These are phyloP conservation scores for Podila epicladia DNA, from an alignment of 192 early-diverging fungal species.

Conservation along the genomic window DNA sequence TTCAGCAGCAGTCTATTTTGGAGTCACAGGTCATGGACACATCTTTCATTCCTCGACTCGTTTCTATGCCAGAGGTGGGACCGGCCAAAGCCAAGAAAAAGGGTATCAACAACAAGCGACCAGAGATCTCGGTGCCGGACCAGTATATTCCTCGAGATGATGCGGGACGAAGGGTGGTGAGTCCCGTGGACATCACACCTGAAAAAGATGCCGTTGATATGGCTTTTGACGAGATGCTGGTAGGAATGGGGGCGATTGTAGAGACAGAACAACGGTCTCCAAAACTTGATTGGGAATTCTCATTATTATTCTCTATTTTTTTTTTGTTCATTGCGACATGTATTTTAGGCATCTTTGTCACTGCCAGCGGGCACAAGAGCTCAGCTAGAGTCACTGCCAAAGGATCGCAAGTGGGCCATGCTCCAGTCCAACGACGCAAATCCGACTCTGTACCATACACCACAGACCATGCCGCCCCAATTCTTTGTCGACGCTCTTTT, in stretches of 20 bases:
- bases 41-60: background rate
- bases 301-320: background rate
- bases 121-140: background rate
- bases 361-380: constrained; percentile 5
- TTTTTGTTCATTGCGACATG: background rate
- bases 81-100: background rate
- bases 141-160: background rate
- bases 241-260: background rate
- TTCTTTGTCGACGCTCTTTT: constrained; percentile 34
- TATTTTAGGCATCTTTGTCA: constrained; percentile 21
- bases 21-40: constrained; percentile 15
- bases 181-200: background rate
- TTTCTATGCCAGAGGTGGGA: background rate
- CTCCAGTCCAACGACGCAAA: constrained; percentile 36
- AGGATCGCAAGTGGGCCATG: constrained; percentile 34
- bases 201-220: constrained; percentile 30
- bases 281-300: background rate
- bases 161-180: background rate
- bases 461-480: constrained; percentile 37
- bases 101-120: background rate
- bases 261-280: background rate
- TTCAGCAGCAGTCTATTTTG: constrained; percentile 26
- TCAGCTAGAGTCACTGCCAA: constrained; percentile 28
- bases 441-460: constrained; percentile 14
- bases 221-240: constrained; percentile 43